phyloP scores from a whole-genome alignment of 805 yeast species.

The Monosporozyma yasuniensis region DNA sequence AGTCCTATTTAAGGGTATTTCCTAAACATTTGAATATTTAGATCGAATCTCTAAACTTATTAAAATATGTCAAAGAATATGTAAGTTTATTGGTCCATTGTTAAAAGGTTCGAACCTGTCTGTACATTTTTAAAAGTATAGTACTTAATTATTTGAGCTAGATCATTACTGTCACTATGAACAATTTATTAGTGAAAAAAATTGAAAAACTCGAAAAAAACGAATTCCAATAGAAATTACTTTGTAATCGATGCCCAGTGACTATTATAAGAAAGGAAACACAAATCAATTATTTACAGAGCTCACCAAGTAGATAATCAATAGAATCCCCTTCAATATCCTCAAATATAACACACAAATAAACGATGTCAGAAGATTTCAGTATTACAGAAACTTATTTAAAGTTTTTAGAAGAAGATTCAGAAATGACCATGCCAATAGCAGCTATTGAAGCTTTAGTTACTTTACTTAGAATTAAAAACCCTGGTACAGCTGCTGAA shows the following conservation, averaged over 20 bases:
- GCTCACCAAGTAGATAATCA: too few species aligned
- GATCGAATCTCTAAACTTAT: too few species aligned
- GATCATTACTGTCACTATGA: not conserved
- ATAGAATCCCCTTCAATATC: too few species aligned
- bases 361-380: conserved; percentile 32
- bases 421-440: conserved; percentile 98
- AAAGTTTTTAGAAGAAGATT: conserved; percentile 73
- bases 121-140: too few species aligned
- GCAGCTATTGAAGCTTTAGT: conserved; percentile 96
- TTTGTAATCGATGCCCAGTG: not conserved
- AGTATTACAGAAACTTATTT: conserved; percentile 79
- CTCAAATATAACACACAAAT: not conserved
- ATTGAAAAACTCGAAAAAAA: not conserved
- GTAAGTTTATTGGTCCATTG: too few species aligned
- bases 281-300: too few species aligned
- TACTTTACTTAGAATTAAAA: conserved; percentile 67
- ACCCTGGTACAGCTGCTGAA: conserved; percentile 91
- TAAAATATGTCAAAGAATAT: too few species aligned
- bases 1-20: too few species aligned
- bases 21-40: too few species aligned
- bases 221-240: not conserved
- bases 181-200: not conserved
- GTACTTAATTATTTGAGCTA: too few species aligned
- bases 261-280: not conserved
- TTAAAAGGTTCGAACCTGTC: too few species aligned